Evolutionary conservation across 768 basidiomycete genomes (phyloP), one percentile per base, ranked within the genome.

Genomic region (Lactifluus rugatus): DNA sequence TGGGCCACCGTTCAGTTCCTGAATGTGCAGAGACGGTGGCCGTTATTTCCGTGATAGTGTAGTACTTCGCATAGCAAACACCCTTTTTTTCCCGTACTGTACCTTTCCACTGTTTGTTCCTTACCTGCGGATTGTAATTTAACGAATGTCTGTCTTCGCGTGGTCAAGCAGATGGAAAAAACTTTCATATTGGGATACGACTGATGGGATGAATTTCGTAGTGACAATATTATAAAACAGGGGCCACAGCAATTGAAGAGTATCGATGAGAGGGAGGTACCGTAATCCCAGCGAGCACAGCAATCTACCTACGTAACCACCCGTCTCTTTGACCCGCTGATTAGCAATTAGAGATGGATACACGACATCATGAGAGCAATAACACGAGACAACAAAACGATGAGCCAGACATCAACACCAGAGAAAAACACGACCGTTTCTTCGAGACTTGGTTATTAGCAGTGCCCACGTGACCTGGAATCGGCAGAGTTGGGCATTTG

Each of bases 1-100:
- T 13, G 59, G 59, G 5, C 17, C 59, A 10, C 44, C 59, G 9
- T 60, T 60, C 25, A 54, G 59, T 25, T 50, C 59, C 6, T 60
- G 54, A 60, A 14, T 36, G 10, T 16, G 11, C 4, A 7, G 31
- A 11, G 42, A n/a, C n/a, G 42, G 42, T 23, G 19, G 19, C 7
- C 16, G 3, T 5, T 16, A 2, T 39, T 39, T 39, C 37, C 17
- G 5, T 39, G 16, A 9, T 31, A 31, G 9, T 31, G 28, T 31
- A 4, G 28, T 9, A 31, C 28, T 39, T 6, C 34, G 31, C 8
- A 31, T n/a, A n/a, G n/a, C n/a, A 31, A 31, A 10, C 34, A 36
- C 7, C 4, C 17, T 16, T 17, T 16, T 5, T 7, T 5, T 19
- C n/a, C n/a, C 1, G 8, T 41, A 19, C 34, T 23, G 4, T 44